These are phyloP conservation scores for Colletotrichum orbiculare DNA, from an alignment of 2,329 filamentous ascomycete genomes.

Conservation along the genomic window DNA sequence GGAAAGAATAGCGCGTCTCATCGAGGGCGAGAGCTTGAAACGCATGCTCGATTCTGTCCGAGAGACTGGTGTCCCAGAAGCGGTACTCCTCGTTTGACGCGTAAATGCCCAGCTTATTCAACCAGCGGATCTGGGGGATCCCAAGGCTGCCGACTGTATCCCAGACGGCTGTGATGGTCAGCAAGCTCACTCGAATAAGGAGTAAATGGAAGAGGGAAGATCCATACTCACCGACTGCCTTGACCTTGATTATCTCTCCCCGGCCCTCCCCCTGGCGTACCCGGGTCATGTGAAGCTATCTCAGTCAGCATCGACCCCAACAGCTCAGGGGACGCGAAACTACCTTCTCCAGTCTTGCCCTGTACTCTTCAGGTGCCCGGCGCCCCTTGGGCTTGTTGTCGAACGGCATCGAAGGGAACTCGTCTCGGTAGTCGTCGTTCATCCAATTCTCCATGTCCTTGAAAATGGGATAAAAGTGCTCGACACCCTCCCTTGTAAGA, in stretches of 20 bases:
- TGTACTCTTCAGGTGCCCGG: conserved; percentile 54
- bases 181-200: not conserved
- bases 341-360: conserved; percentile 56
- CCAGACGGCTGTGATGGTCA: conserved; percentile 47
- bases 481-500: conserved; percentile 63
- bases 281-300: conserved; percentile 48
- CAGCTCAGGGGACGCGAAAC: conserved; percentile 14
- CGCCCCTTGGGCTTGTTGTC: conserved; percentile 59
- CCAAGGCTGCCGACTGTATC: conserved; percentile 57
- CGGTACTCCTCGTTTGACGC: conserved; percentile 59
- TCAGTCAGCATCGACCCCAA: not conserved
- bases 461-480: conserved; percentile 66
- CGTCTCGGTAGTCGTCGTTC: conserved; percentile 56
- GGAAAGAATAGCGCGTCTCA: conserved; percentile 64
- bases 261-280: conserved; percentile 49
- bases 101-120: conserved; percentile 59
- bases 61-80: conserved; percentile 66
- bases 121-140: conserved; percentile 57
- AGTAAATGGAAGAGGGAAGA: conserved; percentile 34
- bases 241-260: conserved; percentile 58
- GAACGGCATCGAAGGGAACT: conserved; percentile 60
- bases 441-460: conserved; percentile 67
- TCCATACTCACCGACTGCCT: conserved; percentile 51
- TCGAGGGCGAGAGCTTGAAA: conserved; percentile 71
- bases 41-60: conserved; percentile 64